Conservation (phyloP, 495 filamentous ascomycete genomes). For the Clohesyomyces aquaticus region DNA sequence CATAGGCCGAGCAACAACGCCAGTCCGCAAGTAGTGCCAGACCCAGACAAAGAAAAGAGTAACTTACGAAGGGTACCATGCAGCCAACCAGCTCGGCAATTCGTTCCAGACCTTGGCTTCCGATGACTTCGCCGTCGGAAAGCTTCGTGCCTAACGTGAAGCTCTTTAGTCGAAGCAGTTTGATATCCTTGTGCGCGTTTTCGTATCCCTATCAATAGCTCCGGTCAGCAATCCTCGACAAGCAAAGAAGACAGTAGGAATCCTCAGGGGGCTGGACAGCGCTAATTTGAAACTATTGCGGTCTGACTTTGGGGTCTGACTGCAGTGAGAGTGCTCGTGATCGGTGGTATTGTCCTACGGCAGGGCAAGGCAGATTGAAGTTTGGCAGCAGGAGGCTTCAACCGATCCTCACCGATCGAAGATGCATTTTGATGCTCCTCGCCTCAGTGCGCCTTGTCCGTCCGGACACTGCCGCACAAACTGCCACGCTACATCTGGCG, state of each 20-base stretch:
- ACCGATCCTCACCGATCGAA: conserved; percentile 24
- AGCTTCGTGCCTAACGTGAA: conserved; percentile 71
- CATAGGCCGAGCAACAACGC: conserved; percentile 1
- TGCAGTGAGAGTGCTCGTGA: no score
- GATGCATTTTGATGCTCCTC: background rate
- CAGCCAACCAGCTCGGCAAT: conserved; percentile 42
- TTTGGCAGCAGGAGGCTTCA: conserved; percentile 18
- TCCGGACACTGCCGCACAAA: background rate
- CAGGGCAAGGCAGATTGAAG: background rate
- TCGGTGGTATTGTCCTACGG: background rate
- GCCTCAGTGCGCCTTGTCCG: background rate
- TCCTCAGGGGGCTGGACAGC: conserved; percentile 1
- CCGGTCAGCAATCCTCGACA: conserved; percentile 32
- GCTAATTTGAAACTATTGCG: conserved; percentile 15
- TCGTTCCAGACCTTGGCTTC: conserved; percentile 42
- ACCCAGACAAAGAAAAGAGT: background rate
- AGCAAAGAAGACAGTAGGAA: conserved; percentile 1
- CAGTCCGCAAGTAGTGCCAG: background rate
- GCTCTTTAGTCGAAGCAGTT: conserved; percentile 73
- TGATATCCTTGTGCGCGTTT: conserved; percentile 71
- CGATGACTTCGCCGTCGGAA: conserved; percentile 53
- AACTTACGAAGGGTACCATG: conserved; percentile 51
- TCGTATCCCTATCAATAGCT: conserved; percentile 64
- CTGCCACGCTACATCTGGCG: background rate
- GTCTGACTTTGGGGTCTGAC: conserved; percentile 1